Evolutionary conservation across 2,329 filamentous ascomycete species (phyloP), one percentile per base, ranked within the genome.

Genomic region (Nemania sp.): DNA sequence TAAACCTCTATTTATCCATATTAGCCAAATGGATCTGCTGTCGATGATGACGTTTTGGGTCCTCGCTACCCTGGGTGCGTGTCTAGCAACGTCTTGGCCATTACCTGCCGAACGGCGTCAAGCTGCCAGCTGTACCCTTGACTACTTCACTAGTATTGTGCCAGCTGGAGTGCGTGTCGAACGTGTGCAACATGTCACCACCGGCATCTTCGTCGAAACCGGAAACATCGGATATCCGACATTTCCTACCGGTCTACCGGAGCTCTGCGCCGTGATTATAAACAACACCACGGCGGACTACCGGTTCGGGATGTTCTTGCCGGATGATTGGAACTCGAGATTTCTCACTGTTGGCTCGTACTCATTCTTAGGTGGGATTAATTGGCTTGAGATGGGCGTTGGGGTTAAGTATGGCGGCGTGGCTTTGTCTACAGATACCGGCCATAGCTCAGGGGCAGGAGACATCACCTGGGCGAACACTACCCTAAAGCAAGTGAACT

Each of bases 401-500:
- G 70, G 70, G n/a, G 68, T 71, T 0, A 72, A 75, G 24, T 73
- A 73, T 20, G 71, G 67, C 0, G 66, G 78, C 63, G 77, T 78
- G 8, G 72, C 74, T n/a, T 71, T 80, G 32, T 74, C 76, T 3
- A 81, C 79, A 0, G 78, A 81, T 62, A 80, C 78, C 0, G 80
- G 80, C 0, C 80, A 81, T 62, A 72, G 63, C 32, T 77, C 76
- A 6, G 71, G 73, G 1, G 20, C 64, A 4, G 62, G 68, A 22
- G 77, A 79, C 51, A 71, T 75, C 24, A 73, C 71, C 13, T 82
- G 80, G 80, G 77, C 78, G 2, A 73, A 77, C 26, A 77, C 76
- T 2, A 70, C 75, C 0, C 74, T 77, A 51, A 71, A 71, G 3
- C 72, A 72, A 27, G 72, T 74, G 27, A 78, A 80, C 63, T 80